A percentile compares a stretch with the other conserved stretches of the same genome.
Conservation (phyloP, 192 early-diverging fungal species). For the Entomortierella parvispora region DNA sequence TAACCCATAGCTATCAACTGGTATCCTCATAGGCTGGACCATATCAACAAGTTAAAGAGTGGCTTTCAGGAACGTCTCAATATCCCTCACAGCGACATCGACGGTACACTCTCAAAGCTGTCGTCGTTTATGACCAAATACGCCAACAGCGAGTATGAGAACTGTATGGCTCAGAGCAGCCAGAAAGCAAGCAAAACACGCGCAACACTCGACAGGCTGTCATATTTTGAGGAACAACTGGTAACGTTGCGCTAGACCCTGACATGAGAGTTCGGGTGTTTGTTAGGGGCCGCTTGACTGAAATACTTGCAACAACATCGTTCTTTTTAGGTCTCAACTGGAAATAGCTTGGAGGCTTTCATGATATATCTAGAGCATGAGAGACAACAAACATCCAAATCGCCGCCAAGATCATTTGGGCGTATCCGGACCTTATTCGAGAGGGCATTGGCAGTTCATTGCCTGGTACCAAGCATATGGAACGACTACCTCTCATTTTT, state of each 20-base stretch:
- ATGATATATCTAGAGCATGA: conserved; percentile 68
- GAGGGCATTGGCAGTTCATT: conserved; percentile 69
- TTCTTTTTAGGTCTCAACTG: conserved; percentile 19
- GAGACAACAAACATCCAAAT: conserved; percentile 29
- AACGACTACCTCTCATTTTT: conserved; percentile 72
- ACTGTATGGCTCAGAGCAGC: conserved; percentile 59
- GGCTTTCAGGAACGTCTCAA: conserved; percentile 24
- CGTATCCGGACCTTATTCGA: conserved; percentile 69
- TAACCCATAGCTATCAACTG: too few relatives aligned
- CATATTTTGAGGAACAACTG: conserved; percentile 63
- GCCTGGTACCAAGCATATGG: conserved; percentile 70
- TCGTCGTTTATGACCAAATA: conserved; percentile 70
- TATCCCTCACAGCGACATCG: conserved; percentile 54
- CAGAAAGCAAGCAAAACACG: conserved; percentile 55
- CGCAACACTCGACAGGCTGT: conserved; percentile 51
- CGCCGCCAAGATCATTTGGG: conserved; percentile 28
- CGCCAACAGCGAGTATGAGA: conserved; percentile 65
- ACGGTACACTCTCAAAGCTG: conserved; percentile 69
- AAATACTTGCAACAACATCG: not conserved
- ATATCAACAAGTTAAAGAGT: conserved; percentile 30
- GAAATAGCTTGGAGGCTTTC: conserved; percentile 56
- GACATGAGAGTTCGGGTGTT: too few relatives aligned
- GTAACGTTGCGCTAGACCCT: too few relatives aligned
- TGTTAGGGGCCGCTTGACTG: too few relatives aligned
- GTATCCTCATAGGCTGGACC: conserved; percentile 14